Conservation (phyloP, 2,329 filamentous ascomycete species). For the Hypoxylon sp. region DNA sequence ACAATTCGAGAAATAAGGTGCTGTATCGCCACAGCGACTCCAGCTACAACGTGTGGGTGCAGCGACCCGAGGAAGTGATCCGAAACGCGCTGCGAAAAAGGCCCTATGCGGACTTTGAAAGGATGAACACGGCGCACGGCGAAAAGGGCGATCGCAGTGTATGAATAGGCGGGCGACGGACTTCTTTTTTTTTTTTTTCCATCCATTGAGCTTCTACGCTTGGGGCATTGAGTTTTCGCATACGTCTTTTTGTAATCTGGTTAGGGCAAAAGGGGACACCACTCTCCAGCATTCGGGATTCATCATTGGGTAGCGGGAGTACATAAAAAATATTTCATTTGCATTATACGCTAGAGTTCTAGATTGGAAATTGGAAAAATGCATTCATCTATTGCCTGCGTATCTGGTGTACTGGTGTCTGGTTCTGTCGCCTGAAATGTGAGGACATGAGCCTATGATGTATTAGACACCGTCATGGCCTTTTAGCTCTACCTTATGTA, state of each 20-base stretch:
- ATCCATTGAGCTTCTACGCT: neutral
- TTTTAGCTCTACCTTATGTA: too few relatives aligned
- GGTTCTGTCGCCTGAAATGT: too few relatives aligned
- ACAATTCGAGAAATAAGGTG: constrained; percentile 59
- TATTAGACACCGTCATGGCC: too few relatives aligned
- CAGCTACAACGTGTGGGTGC: constrained; percentile 47
- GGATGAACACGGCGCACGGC: constrained; percentile 2
- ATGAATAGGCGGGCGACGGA: constrained; percentile 12
- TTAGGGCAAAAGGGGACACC: constrained; percentile 7
- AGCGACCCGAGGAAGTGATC: constrained; percentile 47
- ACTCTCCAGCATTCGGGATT: constrained; percentile 10
- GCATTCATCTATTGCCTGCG: neutral
- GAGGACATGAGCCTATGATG: too few relatives aligned
- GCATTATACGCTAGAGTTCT: neutral
- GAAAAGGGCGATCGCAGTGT: constrained; percentile 25
- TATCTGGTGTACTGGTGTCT: neutral
- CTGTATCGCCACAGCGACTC: constrained; percentile 60
- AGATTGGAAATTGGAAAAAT: neutral
- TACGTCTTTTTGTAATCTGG: constrained; percentile 18
- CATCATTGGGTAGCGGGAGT: constrained; percentile 25
- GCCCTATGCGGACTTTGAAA: constrained; percentile 42
- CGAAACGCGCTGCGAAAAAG: constrained; percentile 46
- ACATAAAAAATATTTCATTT: constrained; percentile 19
- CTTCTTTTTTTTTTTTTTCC: neutral
- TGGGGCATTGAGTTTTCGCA: neutral